A percentile compares a stretch with the other conserved stretches of the same genome.
Evolutionary conservation across 2,329 filamentous ascomycete genomes (phyloP).

Genomic region (Apiospora aurea): DNA sequence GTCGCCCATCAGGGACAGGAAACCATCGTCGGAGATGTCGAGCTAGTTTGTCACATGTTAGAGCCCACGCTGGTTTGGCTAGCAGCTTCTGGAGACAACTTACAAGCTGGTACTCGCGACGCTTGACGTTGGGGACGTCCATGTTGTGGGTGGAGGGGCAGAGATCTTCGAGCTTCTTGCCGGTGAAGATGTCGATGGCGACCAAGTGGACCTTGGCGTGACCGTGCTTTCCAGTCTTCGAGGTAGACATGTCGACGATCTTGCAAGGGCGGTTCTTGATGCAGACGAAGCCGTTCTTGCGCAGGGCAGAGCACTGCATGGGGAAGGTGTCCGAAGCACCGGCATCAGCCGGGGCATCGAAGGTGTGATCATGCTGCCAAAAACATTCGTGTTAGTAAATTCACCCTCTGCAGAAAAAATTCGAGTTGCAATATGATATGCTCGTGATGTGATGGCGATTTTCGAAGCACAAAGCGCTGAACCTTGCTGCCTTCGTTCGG

Average conservation of each 20-base stretch:
- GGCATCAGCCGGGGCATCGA: conserved; percentile 88
- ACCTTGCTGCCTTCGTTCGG: not conserved
- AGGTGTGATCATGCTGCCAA: conserved; percentile 71
- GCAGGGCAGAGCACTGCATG: conserved; percentile 99
- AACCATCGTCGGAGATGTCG: conserved; percentile 91
- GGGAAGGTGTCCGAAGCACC: conserved; percentile 94
- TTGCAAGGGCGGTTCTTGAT: conserved; percentile 99
- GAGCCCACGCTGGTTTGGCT: not conserved
- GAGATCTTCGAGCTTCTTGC: conserved; percentile 99
- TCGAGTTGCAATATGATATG: not conserved
- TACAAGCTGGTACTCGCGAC: conserved; percentile 93
- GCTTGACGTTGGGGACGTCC: conserved; percentile 94
- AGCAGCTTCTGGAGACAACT: conserved; percentile 50
- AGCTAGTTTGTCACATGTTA: conserved; percentile 61
- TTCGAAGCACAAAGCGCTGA: conserved; percentile 7
- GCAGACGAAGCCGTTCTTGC: conserved; percentile 98
- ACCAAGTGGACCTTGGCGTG: conserved; percentile 99
- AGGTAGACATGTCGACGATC: conserved; percentile 99
- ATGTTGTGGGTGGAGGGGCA: conserved; percentile 98
- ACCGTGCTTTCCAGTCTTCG: conserved; percentile 99
- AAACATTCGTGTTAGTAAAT: conserved; percentile 27
- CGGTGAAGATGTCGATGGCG: conserved; percentile 98
- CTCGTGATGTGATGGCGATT: not conserved
- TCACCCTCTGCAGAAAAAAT: not conserved
- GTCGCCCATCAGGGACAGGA: conserved; percentile 91